Evolutionary conservation across 768 basidiomycete species (phyloP), one percentile per base, ranked within the genome.

Genomic region (Leucogyrophana mollusca): DNA sequence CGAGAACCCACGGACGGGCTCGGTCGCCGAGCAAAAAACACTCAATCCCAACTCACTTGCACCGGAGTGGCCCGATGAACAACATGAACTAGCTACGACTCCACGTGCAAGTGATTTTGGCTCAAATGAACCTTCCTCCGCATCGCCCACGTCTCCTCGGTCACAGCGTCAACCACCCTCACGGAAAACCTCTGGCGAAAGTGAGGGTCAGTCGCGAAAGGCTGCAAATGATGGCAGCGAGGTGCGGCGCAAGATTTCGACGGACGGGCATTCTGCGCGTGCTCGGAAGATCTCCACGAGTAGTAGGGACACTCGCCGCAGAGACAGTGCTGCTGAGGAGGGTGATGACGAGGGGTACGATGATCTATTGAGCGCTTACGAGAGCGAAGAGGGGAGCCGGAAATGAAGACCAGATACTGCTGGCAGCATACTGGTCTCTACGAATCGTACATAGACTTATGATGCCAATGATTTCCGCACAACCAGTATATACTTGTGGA

Each of bases 271-370:
- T 9, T 70, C 73, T 36, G 55, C 55, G 16, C 68, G 73, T 42
- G 39, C 64, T 16, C 68, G 78, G 33, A 87, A 84, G 60, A 51
- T 68, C 4, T 80, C 79, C 13, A 66, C 61, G 8, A 75, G 74
- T 21, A 62, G 47, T 35, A 74, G 62, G 40, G 71, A 56, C 66
- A 70, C 20, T 59, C 57, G 18, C 54, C 61, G 63, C 43, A 71
- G 79, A 32, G 81, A 84, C 27, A 88, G 83, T 57, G 79, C 74
- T 17, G 87, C 84, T 0, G 83, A 85, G 43, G 86, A 89, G 48
- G 87, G 88, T 4, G 87, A 89, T 49, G 88, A 90, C 53, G 74
- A 76, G 44, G 79, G 85, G 3, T 89, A 88, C 45, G 86, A 84
- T 54, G 88, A 89, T 10, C 58, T 90, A 45, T 64, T 90, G 49